Evolutionary conservation across 106 monocot genomes (phyloP).

Genomic region (Apostasia shenzhenica): DNA sequence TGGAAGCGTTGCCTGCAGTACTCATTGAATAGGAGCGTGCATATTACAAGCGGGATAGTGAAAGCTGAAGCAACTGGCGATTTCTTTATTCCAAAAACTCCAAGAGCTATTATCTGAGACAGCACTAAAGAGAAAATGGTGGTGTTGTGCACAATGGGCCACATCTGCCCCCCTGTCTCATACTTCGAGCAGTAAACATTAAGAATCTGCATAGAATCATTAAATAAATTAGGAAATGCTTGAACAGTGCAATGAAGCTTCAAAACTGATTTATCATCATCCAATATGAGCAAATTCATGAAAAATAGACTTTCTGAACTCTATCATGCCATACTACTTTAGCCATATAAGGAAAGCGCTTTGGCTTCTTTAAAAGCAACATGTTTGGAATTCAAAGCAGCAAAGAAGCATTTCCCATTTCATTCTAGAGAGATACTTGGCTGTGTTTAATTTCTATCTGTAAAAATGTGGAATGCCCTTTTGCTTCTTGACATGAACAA

Average conservation of each 20-base stretch:
- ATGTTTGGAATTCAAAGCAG: too few relatives aligned
- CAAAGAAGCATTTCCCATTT: too few relatives aligned
- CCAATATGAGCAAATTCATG: not conserved
- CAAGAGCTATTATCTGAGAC: constrained; percentile 80
- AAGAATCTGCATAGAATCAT: constrained; percentile 45
- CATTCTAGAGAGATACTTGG: too few relatives aligned
- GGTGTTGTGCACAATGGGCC: constrained; percentile 88
- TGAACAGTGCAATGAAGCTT: not conserved
- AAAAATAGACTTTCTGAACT: not conserved
- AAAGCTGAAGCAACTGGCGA: constrained; percentile 65
- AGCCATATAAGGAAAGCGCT: too few relatives aligned
- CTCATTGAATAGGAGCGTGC: constrained; percentile 85
- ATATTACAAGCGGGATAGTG: constrained; percentile 66
- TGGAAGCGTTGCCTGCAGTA: constrained; percentile 75
- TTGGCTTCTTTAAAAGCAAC: too few relatives aligned
- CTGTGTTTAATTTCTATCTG: too few relatives aligned
- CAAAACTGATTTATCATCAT: not conserved
- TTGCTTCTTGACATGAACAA: too few relatives aligned
- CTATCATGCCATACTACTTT: too few relatives aligned
- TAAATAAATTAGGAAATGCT: not conserved
- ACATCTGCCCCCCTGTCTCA: constrained; percentile 73
- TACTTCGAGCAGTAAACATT: constrained; percentile 86
- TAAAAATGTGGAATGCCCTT: too few relatives aligned
- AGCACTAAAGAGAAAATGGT: constrained; percentile 90
- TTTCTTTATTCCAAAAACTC: constrained; percentile 80